Evolutionary conservation across 2,329 filamentous ascomycete genomes (phyloP), one percentile per base, ranked within the genome.

Genomic region (Erysiphe pulchra): DNA sequence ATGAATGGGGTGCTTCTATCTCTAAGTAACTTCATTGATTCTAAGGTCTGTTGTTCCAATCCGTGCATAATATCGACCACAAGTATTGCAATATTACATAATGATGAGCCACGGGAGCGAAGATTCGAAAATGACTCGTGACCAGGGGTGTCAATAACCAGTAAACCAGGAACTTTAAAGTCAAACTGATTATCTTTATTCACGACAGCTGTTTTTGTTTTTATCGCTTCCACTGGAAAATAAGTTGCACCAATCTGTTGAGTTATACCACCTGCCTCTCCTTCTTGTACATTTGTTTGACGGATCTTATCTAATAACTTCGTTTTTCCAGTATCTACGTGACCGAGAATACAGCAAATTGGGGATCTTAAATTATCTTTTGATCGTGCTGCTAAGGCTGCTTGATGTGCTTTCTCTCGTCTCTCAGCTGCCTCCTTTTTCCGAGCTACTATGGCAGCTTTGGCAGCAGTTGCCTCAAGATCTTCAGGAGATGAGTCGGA

Each of bases 1-100:
- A 98, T 92, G 67, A 98, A 98, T 5, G 90, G 90, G 18, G 90
- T 98, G 65, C 90, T 92, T 56, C 84, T 75, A 56, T 94, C 87
- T 58, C 87, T 75, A 45, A 98, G 75, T 51, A 98, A 67, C 54
- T 77, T 80, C 84, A 98, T 95, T 1, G 90, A 98, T 64, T 98
- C 92, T 31, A 95, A 70, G 14, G 90, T 98, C 64, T 98, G 90
- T 16, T 80, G 87, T 64, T 98, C 90, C 42, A 98, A 73, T 60
- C 92, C 92, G 73, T 98, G 90, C 90, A 98, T 95, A 58, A 98
- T 98, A 68, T 98, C 90, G 54, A 98, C 87, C 38, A 98, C 92
- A 53, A 98, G 68, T 60, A 98, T 98, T 56, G 90, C 90, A 65
- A 98, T 98, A 68, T 98, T 98, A 65, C 92, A 98, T 48, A 98